These are phyloP conservation scores for Lomentospora prolificans DNA, from an alignment of 2,329 filamentous ascomycete genomes.

Conservation along the genomic window DNA sequence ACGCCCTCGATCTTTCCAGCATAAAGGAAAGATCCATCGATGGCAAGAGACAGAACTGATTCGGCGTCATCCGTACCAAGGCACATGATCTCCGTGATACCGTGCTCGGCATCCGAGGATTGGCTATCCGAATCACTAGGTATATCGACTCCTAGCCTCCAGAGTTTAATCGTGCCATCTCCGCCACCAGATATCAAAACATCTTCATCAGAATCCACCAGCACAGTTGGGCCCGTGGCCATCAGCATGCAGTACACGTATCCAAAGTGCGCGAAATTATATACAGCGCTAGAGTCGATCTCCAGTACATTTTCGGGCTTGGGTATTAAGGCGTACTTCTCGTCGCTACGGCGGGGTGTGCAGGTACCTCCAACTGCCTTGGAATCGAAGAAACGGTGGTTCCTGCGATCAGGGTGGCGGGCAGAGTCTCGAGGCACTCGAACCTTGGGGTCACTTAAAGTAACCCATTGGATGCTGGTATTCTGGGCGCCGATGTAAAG, in stretches of 20 bases:
- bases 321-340: conserved; percentile 45
- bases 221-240: conserved; percentile 55
- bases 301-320: conserved; percentile 54
- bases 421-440: conserved; percentile 52
- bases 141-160: conserved; percentile 47
- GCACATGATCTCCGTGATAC: conserved; percentile 49
- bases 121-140: conserved; percentile 6
- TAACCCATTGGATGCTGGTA: conserved; percentile 89
- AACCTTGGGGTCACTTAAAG: conserved; percentile 53
- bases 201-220: conserved; percentile 65
- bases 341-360: conserved; percentile 61
- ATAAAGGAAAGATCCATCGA: conserved; percentile 89
- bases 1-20: conserved; percentile 80
- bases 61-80: conserved; percentile 52
- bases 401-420: conserved; percentile 64
- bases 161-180: conserved; percentile 91
- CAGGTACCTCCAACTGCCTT: conserved; percentile 71
- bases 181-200: conserved; percentile 85
- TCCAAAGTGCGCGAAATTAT: conserved; percentile 86
- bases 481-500: conserved; percentile 92
- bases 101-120: conserved; percentile 10
- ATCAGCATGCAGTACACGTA: conserved; percentile 96
- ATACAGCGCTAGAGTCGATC: conserved; percentile 70
- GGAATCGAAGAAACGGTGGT: conserved; percentile 90
- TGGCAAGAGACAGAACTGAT: conserved; percentile 65